Conservation (phyloP, 129 eudicot species). For the Tagetes patula region DNA sequence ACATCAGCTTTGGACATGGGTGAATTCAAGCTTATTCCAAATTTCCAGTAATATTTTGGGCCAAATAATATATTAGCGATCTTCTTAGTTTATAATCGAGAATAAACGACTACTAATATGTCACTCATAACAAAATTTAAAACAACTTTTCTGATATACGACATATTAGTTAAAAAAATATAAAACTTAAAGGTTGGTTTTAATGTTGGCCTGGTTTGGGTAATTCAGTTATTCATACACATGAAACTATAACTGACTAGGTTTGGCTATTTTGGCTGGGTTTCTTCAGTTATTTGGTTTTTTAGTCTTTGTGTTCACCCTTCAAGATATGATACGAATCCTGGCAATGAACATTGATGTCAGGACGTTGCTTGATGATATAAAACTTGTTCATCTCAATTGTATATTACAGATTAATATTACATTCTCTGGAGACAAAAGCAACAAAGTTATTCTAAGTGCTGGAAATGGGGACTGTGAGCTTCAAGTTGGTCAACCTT, state of each 20-base stretch:
- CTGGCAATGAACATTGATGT: not conserved
- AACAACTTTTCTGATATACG: not conserved
- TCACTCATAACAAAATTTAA: not conserved
- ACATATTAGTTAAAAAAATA: not conserved
- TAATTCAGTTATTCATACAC: not conserved
- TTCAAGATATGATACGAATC: not conserved
- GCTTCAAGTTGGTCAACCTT: constrained; percentile 25
- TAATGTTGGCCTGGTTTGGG: not conserved
- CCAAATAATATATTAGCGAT: too few species aligned
- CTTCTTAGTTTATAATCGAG: too few species aligned
- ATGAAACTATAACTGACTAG: not conserved
- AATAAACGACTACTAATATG: not conserved
- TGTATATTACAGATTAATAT: constrained; percentile 27
- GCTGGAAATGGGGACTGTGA: constrained; percentile 36
- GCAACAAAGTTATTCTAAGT: constrained; percentile 28
- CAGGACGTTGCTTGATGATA: not conserved
- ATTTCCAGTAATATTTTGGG: not conserved
- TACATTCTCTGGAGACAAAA: constrained; percentile 33
- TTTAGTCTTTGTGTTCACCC: not conserved
- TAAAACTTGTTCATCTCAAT: not conserved
- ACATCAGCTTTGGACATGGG: not conserved
- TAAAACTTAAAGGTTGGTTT: not conserved
- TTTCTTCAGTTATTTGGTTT: not conserved
- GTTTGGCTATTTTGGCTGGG: not conserved
- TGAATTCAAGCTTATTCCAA: not conserved